Evolutionary conservation across 2,329 filamentous ascomycete species (phyloP).

Genomic region (Fusarium siculi): DNA sequence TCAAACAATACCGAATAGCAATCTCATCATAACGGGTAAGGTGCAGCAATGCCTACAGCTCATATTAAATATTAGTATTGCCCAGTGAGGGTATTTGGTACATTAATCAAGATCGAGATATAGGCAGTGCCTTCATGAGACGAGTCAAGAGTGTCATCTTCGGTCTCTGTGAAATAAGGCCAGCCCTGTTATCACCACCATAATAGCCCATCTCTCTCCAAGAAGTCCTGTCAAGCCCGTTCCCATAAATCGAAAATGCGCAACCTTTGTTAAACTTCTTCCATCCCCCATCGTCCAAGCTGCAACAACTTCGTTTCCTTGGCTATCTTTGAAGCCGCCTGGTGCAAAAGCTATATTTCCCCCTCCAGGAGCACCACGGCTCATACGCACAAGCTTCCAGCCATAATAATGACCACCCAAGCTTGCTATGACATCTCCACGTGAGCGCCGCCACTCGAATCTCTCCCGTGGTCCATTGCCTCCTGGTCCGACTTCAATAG

Average conservation of each 20-base stretch:
- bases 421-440: conserved; percentile 22
- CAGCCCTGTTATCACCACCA: conserved; percentile 37
- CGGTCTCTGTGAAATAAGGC: conserved; percentile 25
- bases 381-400: conserved; percentile 40
- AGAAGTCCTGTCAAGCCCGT: conserved; percentile 37
- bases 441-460: conserved; percentile 41
- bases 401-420: conserved; percentile 28
- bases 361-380: conserved; percentile 16
- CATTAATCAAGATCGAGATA: not conserved
- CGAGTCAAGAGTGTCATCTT: not conserved
- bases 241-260: conserved; percentile 38
- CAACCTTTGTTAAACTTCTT: conserved; percentile 30
- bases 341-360: conserved; percentile 15
- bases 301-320: conserved; percentile 39
- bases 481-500: conserved; percentile 30
- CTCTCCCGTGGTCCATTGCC: conserved; percentile 31
- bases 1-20: not conserved
- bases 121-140: not conserved
- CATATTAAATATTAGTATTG: not conserved
- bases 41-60: not conserved
- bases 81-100: not conserved
- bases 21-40: not conserved
- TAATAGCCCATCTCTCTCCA: conserved; percentile 43
- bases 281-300: conserved; percentile 30
- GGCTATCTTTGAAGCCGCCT: conserved; percentile 28